Evolutionary conservation across 73 alveolate species (phyloP).

Genomic region (Uronychia setigera): DNA sequence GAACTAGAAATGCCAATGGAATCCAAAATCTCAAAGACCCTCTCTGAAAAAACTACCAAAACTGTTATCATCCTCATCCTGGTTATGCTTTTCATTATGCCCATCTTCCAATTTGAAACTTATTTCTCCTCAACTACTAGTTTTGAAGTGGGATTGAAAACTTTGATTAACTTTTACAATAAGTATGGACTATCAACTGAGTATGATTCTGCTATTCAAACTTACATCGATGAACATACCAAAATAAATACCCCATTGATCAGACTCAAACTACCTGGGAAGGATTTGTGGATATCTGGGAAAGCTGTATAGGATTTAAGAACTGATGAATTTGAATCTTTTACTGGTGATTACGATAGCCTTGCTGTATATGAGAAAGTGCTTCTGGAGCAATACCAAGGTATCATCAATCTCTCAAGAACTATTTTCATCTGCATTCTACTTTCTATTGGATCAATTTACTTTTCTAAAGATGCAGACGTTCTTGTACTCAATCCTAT

Average conservation of each 20-base stretch:
- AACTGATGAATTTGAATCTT: constrained; percentile 3
- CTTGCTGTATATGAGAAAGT: background rate
- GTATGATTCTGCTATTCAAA: background rate
- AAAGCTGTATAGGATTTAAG: background rate
- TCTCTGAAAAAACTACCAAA: constrained; percentile 48
- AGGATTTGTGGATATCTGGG: background rate
- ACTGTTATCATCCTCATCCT: constrained; percentile 44
- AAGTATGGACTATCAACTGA: background rate
- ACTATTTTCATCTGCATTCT: constrained; percentile 67
- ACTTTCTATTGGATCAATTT: constrained; percentile 46
- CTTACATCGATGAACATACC: background rate
- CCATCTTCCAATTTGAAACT: constrained; percentile 10
- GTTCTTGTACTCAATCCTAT: constrained; percentile 67
- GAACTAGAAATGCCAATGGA: no score
- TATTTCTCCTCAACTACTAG: background rate
- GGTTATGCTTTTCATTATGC: constrained; percentile 49
- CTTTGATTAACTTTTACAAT: background rate
- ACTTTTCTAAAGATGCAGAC: constrained; percentile 66
- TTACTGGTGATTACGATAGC: background rate
- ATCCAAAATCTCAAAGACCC: constrained; percentile 37
- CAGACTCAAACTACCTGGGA: background rate
- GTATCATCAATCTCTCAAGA: constrained; percentile 23
- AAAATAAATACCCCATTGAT: background rate
- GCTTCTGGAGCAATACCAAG: constrained; percentile 6
- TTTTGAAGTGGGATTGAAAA: constrained; percentile 4